A percentile compares a stretch with the other conserved stretches of the same genome.
These are phyloP conservation scores for Pichia heedii DNA, from an alignment of 805 yeast genomes.

Conservation along the genomic window DNA sequence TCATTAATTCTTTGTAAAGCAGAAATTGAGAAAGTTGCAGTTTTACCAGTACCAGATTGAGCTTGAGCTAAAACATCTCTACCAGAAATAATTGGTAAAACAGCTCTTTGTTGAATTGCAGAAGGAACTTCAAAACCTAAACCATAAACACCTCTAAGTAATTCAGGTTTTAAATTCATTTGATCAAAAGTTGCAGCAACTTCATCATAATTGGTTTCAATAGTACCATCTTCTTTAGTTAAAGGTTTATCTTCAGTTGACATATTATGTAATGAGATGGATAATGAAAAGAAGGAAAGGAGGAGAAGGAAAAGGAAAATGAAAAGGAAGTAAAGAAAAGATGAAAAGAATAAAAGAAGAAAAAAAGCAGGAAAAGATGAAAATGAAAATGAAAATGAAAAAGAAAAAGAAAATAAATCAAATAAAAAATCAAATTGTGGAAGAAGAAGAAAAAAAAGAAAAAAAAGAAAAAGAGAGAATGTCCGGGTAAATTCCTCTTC, in stretches of 20 bases:
- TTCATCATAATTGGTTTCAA: constrained; percentile 95
- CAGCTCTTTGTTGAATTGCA: constrained; percentile 96
- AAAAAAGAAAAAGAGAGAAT: no score
- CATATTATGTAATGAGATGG: constrained; percentile 26
- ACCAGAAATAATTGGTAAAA: constrained; percentile 87
- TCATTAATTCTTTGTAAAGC: constrained; percentile 81
- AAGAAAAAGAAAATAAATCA: no score
- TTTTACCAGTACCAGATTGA: constrained; percentile 98
- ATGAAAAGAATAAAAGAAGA: no score
- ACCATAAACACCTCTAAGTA: constrained; percentile 71
- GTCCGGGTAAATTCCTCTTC: no score
- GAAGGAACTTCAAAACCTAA: constrained; percentile 96
- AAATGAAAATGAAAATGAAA: no score
- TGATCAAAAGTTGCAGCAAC: constrained; percentile 71
- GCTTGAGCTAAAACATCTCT: constrained; percentile 98
- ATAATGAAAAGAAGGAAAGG: neutral
- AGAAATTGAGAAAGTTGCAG: constrained; percentile 95
- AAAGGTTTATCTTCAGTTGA: constrained; percentile 38
- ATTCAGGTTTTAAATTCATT: constrained; percentile 62
- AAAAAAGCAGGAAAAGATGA: no score
- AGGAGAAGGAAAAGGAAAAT: neutral
- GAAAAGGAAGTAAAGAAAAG: neutral
- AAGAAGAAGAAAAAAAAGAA: no score
- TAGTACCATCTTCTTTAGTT: constrained; percentile 37
- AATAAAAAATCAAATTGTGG: no score